These are phyloP conservation scores for Wallacemonas sp. DNA, from an alignment of 208 protist genomes.

Conservation along the genomic window DNA sequence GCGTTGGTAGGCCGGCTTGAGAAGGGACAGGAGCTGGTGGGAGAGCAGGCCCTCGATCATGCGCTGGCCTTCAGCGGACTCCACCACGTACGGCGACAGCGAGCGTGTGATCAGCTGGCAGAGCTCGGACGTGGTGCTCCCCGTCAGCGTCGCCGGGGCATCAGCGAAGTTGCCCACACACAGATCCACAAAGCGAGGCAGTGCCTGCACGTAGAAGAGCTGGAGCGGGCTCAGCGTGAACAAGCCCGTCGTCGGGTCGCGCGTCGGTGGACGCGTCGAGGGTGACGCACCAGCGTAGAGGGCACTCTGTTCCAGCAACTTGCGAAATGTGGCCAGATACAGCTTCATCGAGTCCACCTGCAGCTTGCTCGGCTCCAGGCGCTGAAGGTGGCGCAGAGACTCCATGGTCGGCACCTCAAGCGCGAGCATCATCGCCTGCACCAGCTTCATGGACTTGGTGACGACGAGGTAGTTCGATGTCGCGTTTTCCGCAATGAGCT, in stretches of 20 bases:
- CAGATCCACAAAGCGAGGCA: slow-evolving; percentile 58
- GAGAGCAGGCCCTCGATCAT: slow-evolving; percentile 74
- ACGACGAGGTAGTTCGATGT: slow-evolving; percentile 59
- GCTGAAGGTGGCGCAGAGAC: slow-evolving; percentile 38
- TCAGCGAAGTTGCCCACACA: slow-evolving; percentile 73
- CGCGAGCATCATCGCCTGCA: slow-evolving; percentile 60
- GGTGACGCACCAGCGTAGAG: slow-evolving; percentile 34
- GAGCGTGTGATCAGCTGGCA: slow-evolving; percentile 57
- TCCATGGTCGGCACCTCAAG: slow-evolving; percentile 58
- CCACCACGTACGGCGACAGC: slow-evolving; percentile 82
- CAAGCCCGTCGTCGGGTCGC: slow-evolving; percentile 33
- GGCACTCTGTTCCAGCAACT: slow-evolving; percentile 75
- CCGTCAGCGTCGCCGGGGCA: slow-evolving; percentile 51
- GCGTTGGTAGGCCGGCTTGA: slow-evolving; percentile 76
- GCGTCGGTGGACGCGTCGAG: slow-evolving; percentile 10
- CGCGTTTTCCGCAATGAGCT: slow-evolving; percentile 74
- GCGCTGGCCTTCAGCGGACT: slow-evolving; percentile 64
- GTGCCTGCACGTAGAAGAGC: slow-evolving; percentile 51
- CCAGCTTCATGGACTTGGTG: slow-evolving; percentile 76
- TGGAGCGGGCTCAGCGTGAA: slow-evolving; percentile 48
- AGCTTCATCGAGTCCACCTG: slow-evolving; percentile 67
- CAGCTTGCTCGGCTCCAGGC: slow-evolving; percentile 78
- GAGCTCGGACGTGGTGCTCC: slow-evolving; percentile 50
- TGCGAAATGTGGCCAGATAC: slow-evolving; percentile 78
- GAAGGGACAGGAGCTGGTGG: slow-evolving; percentile 61